Base-by-base conservation (phyloP, 1,284 basidiomycete genomes). In the Nidula niveotomentosa region DNA sequence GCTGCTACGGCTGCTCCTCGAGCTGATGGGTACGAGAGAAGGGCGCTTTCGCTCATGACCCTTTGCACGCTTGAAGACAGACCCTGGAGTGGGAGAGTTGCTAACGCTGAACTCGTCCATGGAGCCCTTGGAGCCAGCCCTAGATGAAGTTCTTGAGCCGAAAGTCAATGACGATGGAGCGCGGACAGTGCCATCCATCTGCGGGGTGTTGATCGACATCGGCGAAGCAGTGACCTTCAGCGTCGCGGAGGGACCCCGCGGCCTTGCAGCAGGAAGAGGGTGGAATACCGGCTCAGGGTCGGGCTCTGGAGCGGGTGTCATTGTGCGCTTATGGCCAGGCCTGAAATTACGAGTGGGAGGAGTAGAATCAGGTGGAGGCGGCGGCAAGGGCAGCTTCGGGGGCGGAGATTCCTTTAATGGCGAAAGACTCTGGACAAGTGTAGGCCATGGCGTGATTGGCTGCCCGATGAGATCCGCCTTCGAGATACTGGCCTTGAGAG, bases 371-470 rank as follows among this genome's bases (percentile, higher is more conserved):
- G 55, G 70, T 35, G 15, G 69, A 57, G 13, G 66, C 54, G 49
- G 55, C 51, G 35, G 60, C 49, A 54, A 53, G 47, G 56, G 60
- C 41, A 52, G 56, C 54, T 43, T 53, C 15, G 44, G 58, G 13
- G 62, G 57, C 2, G 71, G 61, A 23, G 60, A 65, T 52, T 75
- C 76, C 51, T 74, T 69, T 33, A 64, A 69, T 2, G 82, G 81
- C 1, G 80, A 81, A 0, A 83, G 70, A 6, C 71, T 61, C 55
- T 79, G 74, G 43, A 81, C 72, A 6, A 84, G 67, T 6, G 73
- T 74, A 0, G 80, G 74, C 86, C 85, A 89, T 0, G 86, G 85
- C 0, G 80, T 77, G 45, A 90, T 90, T 54, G 81, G 82, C 64
- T 83, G 77, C 0, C 82, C 84, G 13, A 88, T 70, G 44, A 63